A percentile compares a stretch with the other conserved stretches of the same genome.
These are phyloP conservation scores for Vigna nakashimae DNA, from an alignment of 306 rosid genomes.

Conservation along the genomic window DNA sequence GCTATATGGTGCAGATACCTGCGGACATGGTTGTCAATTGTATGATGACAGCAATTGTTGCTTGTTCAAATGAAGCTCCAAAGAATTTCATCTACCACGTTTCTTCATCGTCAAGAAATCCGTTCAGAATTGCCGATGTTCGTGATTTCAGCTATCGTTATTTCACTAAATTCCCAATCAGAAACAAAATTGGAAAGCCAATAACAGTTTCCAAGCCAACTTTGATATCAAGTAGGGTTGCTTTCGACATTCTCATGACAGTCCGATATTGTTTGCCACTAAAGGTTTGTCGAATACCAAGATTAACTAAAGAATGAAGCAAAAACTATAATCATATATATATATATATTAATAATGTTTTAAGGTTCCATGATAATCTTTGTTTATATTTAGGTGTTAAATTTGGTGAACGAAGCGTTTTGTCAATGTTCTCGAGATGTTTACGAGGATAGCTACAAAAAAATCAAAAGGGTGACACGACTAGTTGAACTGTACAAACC, in stretches of 20 bases:
- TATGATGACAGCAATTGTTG: constrained; percentile 47
- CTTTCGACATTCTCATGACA: constrained; percentile 37
- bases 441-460: neutral
- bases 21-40: constrained; percentile 61
- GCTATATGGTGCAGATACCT: constrained; percentile 48
- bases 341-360: neutral
- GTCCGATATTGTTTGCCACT: constrained; percentile 43
- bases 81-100: constrained; percentile 50
- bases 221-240: constrained; percentile 22
- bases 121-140: constrained; percentile 25
- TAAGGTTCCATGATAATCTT: neutral
- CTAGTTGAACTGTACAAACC: constrained; percentile 49
- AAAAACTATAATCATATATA: neutral
- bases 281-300: constrained; percentile 43
- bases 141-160: neutral
- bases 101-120: constrained; percentile 51
- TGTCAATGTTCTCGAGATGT: constrained; percentile 4
- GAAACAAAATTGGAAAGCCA: constrained; percentile 40
- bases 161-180: constrained; percentile 39
- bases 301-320: neutral
- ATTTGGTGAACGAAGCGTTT: constrained; percentile 33
- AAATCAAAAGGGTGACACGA: neutral
- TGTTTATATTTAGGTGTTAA: constrained; percentile 39
- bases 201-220: neutral
- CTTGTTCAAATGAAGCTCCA: constrained; percentile 32